Conservation (phyloP, 495 filamentous ascomycete species). For the Melanomma pulvis-pyrius region DNA sequence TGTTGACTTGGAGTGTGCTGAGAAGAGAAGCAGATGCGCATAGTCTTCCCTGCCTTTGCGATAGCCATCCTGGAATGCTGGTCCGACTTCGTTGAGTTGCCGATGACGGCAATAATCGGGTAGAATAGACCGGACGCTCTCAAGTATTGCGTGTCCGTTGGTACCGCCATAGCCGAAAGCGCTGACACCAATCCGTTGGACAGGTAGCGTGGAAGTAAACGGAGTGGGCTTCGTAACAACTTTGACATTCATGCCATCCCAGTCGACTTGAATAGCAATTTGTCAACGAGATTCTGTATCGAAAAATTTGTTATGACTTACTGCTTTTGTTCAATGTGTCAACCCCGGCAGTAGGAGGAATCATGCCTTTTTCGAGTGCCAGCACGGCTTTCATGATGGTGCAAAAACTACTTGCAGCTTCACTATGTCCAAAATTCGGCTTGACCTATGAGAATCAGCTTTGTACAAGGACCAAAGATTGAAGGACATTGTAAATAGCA, state of each 20-base stretch:
- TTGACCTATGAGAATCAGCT: constrained; percentile 38
- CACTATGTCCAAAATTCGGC: constrained; percentile 47
- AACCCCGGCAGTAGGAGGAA: no score
- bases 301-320: no score
- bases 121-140: background rate
- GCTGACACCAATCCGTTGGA: constrained; percentile 39
- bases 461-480: constrained; percentile 45
- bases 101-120: background rate
- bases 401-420: constrained; percentile 43
- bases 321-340: no score
- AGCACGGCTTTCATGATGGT: constrained; percentile 45
- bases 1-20: background rate
- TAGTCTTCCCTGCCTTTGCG: background rate
- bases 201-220: constrained; percentile 40
- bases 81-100: background rate
- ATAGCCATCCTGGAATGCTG: constrained; percentile 39
- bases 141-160: constrained; percentile 19
- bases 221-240: no score
- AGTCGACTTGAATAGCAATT: no score
- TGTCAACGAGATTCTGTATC: no score
- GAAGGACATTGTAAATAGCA: no score
- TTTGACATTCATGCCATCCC: no score
- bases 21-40: background rate
- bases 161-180: constrained; percentile 38
- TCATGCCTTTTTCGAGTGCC: constrained; percentile 41